Base-by-base conservation (phyloP, 2,329 filamentous ascomycete genomes). In the Fusarium sp. region DNA sequence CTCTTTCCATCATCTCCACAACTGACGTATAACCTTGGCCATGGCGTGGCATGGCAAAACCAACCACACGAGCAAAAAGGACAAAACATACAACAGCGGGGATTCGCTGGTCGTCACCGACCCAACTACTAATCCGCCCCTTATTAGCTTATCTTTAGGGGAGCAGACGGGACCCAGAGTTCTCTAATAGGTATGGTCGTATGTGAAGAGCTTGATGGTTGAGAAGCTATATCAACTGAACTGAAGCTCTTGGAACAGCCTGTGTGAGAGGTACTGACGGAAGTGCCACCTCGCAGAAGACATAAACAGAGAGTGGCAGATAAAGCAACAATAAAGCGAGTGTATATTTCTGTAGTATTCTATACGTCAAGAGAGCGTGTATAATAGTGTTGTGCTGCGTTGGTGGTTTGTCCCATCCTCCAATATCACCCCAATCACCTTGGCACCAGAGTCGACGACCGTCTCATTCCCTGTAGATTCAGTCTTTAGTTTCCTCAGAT, bases 31-130 rank as follows among this genome's bases (percentile, higher is more conserved):
- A 6, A 21, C 4, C 2, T 5, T 10, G 2, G 10, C 1, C 23
- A 4, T 11, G 13, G 15, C 6, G 13, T 31, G 4, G 15, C 6
- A 15, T 31, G 4, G 11, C n/a, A 2, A 8, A 4, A 21, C 42
- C 29, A n/a, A 5, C 19, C 19, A 15, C 3, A 6, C 27, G 8
- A 35, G 42, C 31, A 53, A 48, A 53, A 53, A 29, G 8, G 3
- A 6, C 14, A 42, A 47, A 50, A 53, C 51, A 53, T 53, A 53
- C 51, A 50, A 53, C 45, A 53, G 45, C 51, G 29, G 50, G 44
- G 31, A 33, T 37, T 47, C 44, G 39, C 39, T 42, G 39, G 39
- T 42, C 39, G 23, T 51, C 49, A 51, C 49, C 49, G 41, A 46
- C 49, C 41, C 49, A 51, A 47, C 49, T 51, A 51, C 49, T 51